These are phyloP conservation scores for Fusarium protoensiforme DNA, from an alignment of 2,329 filamentous ascomycete species.

Conservation along the genomic window DNA sequence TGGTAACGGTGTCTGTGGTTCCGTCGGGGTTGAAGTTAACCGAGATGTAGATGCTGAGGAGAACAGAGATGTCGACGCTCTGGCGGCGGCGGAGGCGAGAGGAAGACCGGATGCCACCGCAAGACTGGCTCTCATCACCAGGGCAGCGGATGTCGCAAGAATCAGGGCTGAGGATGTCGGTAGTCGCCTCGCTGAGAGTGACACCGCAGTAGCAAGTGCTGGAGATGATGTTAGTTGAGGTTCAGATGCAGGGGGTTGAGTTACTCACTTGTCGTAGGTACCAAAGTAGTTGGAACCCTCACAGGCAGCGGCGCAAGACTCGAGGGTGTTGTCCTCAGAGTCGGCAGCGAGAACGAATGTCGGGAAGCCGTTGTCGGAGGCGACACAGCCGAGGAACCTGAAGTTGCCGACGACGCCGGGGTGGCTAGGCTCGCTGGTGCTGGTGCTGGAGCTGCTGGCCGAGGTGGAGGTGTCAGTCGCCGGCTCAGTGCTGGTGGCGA, in stretches of 20 bases:
- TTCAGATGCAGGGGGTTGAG: not conserved
- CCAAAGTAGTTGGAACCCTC: conserved; percentile 40
- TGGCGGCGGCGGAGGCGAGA: conserved; percentile 37
- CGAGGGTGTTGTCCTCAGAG: conserved; percentile 25
- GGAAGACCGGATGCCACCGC: conserved; percentile 37
- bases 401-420: conserved; percentile 25
- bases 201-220: conserved; percentile 48
- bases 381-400: conserved; percentile 43
- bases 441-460: conserved; percentile 5
- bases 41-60: conserved; percentile 37
- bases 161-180: conserved; percentile 13
- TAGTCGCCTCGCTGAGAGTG: conserved; percentile 10
- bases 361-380: conserved; percentile 43
- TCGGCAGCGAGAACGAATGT: conserved; percentile 31
- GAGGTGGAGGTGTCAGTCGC: not conserved
- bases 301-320: conserved; percentile 40
- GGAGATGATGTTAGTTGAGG: not conserved
- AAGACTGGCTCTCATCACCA: conserved; percentile 36
- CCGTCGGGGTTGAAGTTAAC: conserved; percentile 17
- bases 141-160: conserved; percentile 45
- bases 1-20: conserved; percentile 6
- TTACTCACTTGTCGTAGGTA: conserved; percentile 37
- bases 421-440: conserved; percentile 15
- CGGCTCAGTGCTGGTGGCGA: conserved; percentile 1
- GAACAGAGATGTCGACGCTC: conserved; percentile 31